phyloP scores from a whole-genome alignment of 2,329 filamentous ascomycete species.

The Cladosporium phlei region DNA sequence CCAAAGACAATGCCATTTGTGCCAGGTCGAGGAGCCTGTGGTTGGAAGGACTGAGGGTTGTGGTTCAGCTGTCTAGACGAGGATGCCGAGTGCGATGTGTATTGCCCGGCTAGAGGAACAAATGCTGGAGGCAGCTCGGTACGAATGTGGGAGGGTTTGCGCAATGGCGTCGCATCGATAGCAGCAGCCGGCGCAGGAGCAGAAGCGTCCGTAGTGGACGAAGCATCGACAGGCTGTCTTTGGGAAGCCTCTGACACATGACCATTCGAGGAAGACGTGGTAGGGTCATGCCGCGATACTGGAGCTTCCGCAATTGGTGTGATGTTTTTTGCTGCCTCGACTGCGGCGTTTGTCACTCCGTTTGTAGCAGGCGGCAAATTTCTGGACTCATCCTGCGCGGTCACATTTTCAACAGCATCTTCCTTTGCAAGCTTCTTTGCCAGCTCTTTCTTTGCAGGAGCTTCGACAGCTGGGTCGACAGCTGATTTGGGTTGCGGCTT shows the following conservation, averaged over 20 bases:
- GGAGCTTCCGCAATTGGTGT: background rate
- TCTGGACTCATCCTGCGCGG: background rate
- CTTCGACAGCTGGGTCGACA: background rate
- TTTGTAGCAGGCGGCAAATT: background rate
- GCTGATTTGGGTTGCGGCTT: conserved; percentile 10
- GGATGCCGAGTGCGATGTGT: conserved; percentile 21
- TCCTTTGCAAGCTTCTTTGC: background rate
- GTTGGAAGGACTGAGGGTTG: conserved; percentile 11
- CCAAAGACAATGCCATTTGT: conserved; percentile 35
- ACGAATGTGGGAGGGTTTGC: conserved; percentile 22
- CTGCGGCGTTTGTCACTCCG: background rate
- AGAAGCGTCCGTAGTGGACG: background rate
- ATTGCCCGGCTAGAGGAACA: conserved; percentile 25
- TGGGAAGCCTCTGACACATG: background rate
- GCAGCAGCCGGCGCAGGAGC: background rate
- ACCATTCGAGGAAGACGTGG: background rate
- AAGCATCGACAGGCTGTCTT: background rate
- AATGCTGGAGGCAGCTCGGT: conserved; percentile 31
- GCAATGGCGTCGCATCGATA: conserved; percentile 10
- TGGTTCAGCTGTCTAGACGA: conserved; percentile 17
- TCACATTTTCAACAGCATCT: background rate
- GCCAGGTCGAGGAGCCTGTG: conserved; percentile 25
- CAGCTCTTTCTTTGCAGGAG: conserved; percentile 5
- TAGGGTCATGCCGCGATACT: background rate
- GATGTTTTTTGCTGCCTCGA: background rate